Evolutionary conservation across 106 monocot genomes (phyloP).

Genomic region (Acanthochlamys bracteata): DNA sequence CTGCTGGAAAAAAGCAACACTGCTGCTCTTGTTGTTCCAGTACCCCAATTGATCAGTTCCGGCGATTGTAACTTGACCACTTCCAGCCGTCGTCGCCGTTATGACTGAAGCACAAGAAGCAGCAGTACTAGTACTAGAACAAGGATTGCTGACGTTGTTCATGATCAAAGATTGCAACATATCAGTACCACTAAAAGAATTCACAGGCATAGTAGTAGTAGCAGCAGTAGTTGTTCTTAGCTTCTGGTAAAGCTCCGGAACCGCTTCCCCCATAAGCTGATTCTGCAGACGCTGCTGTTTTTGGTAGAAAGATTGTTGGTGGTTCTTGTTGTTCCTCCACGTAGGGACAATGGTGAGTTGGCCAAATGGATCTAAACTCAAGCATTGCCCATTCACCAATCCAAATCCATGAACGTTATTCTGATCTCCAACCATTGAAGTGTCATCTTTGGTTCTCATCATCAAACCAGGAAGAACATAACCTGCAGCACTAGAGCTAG

Average conservation of each 20-base stretch:
- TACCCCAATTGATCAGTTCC: conserved; percentile 15
- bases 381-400: neutral
- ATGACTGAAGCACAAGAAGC: neutral
- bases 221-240: conserved; percentile 15
- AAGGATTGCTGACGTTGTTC: conserved; percentile 3
- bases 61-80: conserved; percentile 1
- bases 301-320: neutral
- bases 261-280: conserved; percentile 17
- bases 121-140: neutral
- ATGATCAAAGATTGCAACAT: too few species aligned
- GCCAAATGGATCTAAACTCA: conserved; percentile 13
- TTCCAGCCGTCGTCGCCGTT: neutral
- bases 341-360: conserved; percentile 4
- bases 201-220: conserved; percentile 2
- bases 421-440: neutral
- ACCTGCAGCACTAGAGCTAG: conserved; percentile 5
- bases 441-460: neutral
- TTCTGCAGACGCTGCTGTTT: conserved; percentile 7
- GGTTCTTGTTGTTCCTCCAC: conserved; percentile 11
- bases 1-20: too few species aligned
- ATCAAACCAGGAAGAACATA: neutral
- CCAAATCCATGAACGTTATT: neutral
- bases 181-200: too few species aligned
- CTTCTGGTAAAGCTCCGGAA: conserved; percentile 38
- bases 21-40: neutral